phyloP scores from a whole-genome alignment of 495 filamentous ascomycete genomes.

The Emericellopsis terricola region DNA sequence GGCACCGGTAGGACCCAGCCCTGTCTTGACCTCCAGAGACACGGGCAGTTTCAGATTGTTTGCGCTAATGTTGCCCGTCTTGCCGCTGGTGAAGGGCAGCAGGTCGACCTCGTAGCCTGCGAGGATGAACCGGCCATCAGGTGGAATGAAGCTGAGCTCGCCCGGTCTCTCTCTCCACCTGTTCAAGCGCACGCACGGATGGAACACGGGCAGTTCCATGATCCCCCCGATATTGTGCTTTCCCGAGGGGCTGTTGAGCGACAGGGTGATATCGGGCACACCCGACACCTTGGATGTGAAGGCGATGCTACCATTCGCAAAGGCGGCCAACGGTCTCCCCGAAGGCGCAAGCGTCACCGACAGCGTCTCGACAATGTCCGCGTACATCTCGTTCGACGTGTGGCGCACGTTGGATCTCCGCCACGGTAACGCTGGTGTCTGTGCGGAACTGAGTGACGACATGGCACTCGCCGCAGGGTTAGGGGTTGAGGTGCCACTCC shows the following conservation, averaged over 20 bases:
- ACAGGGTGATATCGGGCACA: constrained; percentile 73
- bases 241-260: constrained; percentile 59
- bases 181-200: constrained; percentile 79
- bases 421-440: constrained; percentile 50
- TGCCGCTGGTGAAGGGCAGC: constrained; percentile 37
- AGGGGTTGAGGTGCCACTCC: constrained; percentile 4
- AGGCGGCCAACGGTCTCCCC: constrained; percentile 66
- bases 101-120: constrained; percentile 92
- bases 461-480: constrained; percentile 7
- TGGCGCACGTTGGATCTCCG: constrained; percentile 82
- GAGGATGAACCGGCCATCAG: constrained; percentile 87
- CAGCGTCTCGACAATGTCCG: constrained; percentile 84
- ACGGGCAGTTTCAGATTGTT: constrained; percentile 66
- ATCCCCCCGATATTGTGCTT: constrained; percentile 52
- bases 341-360: constrained; percentile 78
- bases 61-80: constrained; percentile 18
- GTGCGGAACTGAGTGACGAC: constrained; percentile 18
- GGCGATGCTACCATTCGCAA: constrained; percentile 82
- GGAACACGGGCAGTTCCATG: constrained; percentile 84
- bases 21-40: constrained; percentile 60
- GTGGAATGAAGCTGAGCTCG: constrained; percentile 84
- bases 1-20: constrained; percentile 48
- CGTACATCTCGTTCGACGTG: constrained; percentile 93
- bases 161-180: constrained; percentile 77
- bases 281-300: constrained; percentile 92